Conservation (phyloP, 2,329 filamentous ascomycete species). For the Septoria petroselini region DNA sequence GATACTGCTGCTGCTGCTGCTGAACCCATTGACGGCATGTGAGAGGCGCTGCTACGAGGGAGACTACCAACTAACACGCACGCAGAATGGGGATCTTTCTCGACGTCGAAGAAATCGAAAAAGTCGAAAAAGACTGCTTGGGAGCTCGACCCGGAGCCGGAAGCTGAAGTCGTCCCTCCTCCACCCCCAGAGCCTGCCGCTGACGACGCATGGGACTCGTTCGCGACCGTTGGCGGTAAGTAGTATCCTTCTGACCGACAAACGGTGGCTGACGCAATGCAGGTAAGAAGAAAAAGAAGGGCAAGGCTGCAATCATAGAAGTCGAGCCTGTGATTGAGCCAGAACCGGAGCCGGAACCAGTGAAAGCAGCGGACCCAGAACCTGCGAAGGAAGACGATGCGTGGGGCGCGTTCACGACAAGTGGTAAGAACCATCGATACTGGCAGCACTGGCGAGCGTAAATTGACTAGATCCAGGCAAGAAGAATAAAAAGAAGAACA, state of each 20-base stretch:
- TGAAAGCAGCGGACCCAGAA: conserved; percentile 28
- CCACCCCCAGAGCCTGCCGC: conserved; percentile 22
- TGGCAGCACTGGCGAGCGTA: no score
- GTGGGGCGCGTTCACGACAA: conserved; percentile 32
- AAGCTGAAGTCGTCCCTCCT: conserved; percentile 12
- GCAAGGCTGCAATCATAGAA: conserved; percentile 38
- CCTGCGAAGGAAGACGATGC: conserved; percentile 38
- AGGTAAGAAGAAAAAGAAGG: conserved; percentile 36
- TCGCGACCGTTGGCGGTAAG: conserved; percentile 41
- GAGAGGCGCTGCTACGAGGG: background rate
- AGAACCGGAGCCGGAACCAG: conserved; percentile 40
- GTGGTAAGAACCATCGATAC: conserved; percentile 4
- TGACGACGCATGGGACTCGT: conserved; percentile 29
- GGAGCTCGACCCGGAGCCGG: conserved; percentile 25
- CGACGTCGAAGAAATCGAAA: conserved; percentile 39
- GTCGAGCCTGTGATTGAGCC: conserved; percentile 35
- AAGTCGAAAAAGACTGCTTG: conserved; percentile 29
- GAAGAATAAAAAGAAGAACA: conserved; percentile 29
- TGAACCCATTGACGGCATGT: conserved; percentile 30
- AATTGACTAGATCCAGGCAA: conserved; percentile 14
- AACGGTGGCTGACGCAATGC: conserved; percentile 2
- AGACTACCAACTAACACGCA: background rate
- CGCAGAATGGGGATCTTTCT: conserved; percentile 40
- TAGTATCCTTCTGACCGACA: conserved; percentile 20
- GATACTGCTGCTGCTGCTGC: conserved; percentile 29